Evolutionary conservation across 2,329 filamentous ascomycete genomes (phyloP), one percentile per base, ranked within the genome.

Genomic region (Apiospora sp.): DNA sequence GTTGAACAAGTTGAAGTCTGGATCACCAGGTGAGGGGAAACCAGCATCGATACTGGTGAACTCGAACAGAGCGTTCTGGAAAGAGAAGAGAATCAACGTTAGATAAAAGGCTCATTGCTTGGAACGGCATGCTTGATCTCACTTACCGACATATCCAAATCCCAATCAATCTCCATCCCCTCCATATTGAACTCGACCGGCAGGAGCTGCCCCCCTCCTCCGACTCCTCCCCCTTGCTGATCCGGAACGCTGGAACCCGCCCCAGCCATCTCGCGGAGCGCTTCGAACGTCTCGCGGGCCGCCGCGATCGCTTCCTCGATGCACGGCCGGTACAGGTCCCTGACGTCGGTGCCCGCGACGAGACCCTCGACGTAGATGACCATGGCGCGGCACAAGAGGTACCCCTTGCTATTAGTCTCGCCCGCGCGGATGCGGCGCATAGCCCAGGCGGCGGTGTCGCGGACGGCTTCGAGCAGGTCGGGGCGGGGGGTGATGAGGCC

Each of bases 381-480:
- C 0, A 87, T 75, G 16, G 85, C 75, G 12, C 77, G 77, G 1
- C 80, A 73, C 16, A 89, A 81, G 24, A 90, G 68, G 54, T 86
- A 85, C 0, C 86, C 86, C 74, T 90, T 90, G 27, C 87, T 79
- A 71, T 90, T 90, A 0, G 87, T 89, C 78, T 90, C 87, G 1
- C 87, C 88, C 0, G 81, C 82, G 67, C 82, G 75, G n/a, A 90
- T 80, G 12, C 79, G 81, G 7, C 76, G 74, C 64, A 86, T 76
- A 1, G 76, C 76, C 84, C 85, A 89, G 0, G 69, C 68, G 49
- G 81, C 83, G 0, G 82, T 79, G 14, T 88, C 84, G 0, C 84
- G 77, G 5, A 90, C 34, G 1, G 85, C 80, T 1, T 77, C 77
- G 0, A 87, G 71, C 1, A 88, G 75, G 71, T 89, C 86, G 4